Evolutionary conservation across 192 early-diverging fungal species (phyloP).

Genomic region (Podila verticillata): DNA sequence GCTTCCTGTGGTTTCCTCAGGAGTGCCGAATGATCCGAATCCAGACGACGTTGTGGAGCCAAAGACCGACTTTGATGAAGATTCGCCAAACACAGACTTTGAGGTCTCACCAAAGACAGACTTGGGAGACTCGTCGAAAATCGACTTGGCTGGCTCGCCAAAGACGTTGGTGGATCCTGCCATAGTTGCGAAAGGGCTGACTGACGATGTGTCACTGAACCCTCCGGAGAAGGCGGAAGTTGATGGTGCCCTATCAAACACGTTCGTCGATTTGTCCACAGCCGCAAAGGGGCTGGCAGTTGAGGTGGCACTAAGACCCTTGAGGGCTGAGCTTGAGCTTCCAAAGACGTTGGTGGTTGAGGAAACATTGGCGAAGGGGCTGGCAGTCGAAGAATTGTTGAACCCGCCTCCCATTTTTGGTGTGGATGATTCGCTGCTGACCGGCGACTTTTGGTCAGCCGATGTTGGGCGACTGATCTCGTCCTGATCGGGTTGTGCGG

Average conservation of each 20-base stretch:
- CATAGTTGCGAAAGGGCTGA: slow-evolving; percentile 28
- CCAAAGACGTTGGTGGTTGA: slow-evolving; percentile 30
- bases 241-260: slow-evolving; percentile 14
- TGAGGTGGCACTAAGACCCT: slow-evolving; percentile 20
- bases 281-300: slow-evolving; percentile 23
- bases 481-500: neutral
- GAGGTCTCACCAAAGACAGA: slow-evolving; percentile 7
- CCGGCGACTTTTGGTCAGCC: slow-evolving; percentile 4
- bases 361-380: slow-evolving; percentile 33
- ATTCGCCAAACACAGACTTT: slow-evolving; percentile 31
- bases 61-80: slow-evolving; percentile 15
- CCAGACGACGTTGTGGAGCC: slow-evolving; percentile 12
- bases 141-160: neutral
- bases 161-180: slow-evolving; percentile 29
- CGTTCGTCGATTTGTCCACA: slow-evolving; percentile 14
- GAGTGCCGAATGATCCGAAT: neutral
- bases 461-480: slow-evolving; percentile 5
- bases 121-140: neutral
- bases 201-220: slow-evolving; percentile 34
- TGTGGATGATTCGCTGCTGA: slow-evolving; percentile 9
- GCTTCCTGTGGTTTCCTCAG: slow-evolving; percentile 37
- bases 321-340: slow-evolving; percentile 23
- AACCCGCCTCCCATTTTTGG: slow-evolving; percentile 19
- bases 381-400: slow-evolving; percentile 24
- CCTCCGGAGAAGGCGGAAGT: slow-evolving; percentile 22